Conservation (phyloP, 495 filamentous ascomycete genomes). For the Staphylotrichum tortipilum region DNA sequence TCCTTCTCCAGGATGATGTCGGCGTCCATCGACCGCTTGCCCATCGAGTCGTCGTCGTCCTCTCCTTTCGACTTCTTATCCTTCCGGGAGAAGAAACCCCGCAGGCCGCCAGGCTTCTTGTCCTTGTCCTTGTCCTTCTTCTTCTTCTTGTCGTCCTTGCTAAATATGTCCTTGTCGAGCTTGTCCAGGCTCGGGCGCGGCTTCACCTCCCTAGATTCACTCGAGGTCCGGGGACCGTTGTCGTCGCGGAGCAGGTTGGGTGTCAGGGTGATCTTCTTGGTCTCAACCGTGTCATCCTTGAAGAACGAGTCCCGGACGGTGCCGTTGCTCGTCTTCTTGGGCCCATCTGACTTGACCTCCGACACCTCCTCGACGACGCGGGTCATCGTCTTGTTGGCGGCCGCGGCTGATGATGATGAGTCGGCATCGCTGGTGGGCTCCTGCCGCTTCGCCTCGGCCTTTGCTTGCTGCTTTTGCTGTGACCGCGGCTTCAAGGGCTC, state of each 20-base stretch:
- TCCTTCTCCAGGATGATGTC: slow-evolving; percentile 37
- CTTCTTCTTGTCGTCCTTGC: slow-evolving; percentile 46
- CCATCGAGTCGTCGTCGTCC: slow-evolving; percentile 60
- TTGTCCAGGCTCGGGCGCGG: slow-evolving; percentile 47
- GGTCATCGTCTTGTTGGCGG: slow-evolving; percentile 17
- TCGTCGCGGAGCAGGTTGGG: slow-evolving; percentile 92
- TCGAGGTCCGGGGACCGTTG: slow-evolving; percentile 46
- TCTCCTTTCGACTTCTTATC: slow-evolving; percentile 70
- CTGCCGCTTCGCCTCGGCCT: slow-evolving; percentile 37
- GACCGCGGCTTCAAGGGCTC: slow-evolving; percentile 37
- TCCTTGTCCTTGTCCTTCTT: slow-evolving; percentile 83
- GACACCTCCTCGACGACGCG: slow-evolving; percentile 58
- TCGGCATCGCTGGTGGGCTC: slow-evolving; percentile 28
- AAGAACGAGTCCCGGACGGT: slow-evolving; percentile 90
- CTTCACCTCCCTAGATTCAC: slow-evolving; percentile 55
- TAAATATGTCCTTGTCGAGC: slow-evolving; percentile 40
- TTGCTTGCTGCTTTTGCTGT: slow-evolving; percentile 38
- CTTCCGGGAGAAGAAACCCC: slow-evolving; percentile 90
- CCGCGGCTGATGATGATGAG: slow-evolving; percentile 17
- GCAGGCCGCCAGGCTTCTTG: slow-evolving; percentile 85
- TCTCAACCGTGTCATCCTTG: slow-evolving; percentile 89
- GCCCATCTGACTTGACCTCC: slow-evolving; percentile 43
- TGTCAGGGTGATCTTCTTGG: slow-evolving; percentile 94
- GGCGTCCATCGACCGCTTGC: slow-evolving; percentile 50
- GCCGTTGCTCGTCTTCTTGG: slow-evolving; percentile 69